Evolutionary conservation across 768 basidiomycete species (phyloP).

Genomic region (Cystofilobasidium ferigula): DNA sequence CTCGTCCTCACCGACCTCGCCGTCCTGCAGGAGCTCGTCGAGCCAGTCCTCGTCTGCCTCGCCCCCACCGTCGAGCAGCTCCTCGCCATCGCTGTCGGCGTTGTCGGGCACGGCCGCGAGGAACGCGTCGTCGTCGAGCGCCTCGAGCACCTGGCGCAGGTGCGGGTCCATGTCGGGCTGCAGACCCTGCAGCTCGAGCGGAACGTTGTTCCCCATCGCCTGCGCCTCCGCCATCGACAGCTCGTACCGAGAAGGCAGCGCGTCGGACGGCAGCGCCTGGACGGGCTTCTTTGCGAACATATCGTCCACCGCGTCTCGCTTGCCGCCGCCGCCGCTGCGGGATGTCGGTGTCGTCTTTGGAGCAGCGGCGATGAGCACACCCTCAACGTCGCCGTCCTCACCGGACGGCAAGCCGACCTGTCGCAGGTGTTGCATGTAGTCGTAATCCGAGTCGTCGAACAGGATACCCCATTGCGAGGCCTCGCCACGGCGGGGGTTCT

Average conservation of each 20-base stretch:
- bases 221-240: conserved; percentile 45
- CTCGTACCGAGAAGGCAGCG: conserved; percentile 60
- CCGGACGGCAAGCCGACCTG: conserved; percentile 50
- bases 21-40: conserved; percentile 26
- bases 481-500: conserved; percentile 65
- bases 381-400: conserved; percentile 63
- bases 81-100: conserved; percentile 61
- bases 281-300: conserved; percentile 29
- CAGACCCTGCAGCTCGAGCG: conserved; percentile 72
- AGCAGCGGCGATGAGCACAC: conserved; percentile 63
- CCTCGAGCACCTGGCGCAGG: conserved; percentile 80
- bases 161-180: conserved; percentile 95
- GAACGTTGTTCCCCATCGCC: conserved; percentile 59
- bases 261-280: conserved; percentile 47
- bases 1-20: conserved; percentile 25
- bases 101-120: conserved; percentile 42
- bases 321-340: conserved; percentile 39
- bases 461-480: conserved; percentile 80
- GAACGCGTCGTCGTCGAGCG: conserved; percentile 90
- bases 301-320: conserved; percentile 42
- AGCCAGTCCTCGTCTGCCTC: conserved; percentile 53
- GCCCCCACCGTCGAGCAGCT: conserved; percentile 40
- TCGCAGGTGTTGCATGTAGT: conserved; percentile 96
- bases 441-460: conserved; percentile 91
- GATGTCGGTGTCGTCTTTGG: conserved; percentile 37